Conservation (phyloP, 2,329 filamentous ascomycete genomes). For the Fusarium verrucosum region DNA sequence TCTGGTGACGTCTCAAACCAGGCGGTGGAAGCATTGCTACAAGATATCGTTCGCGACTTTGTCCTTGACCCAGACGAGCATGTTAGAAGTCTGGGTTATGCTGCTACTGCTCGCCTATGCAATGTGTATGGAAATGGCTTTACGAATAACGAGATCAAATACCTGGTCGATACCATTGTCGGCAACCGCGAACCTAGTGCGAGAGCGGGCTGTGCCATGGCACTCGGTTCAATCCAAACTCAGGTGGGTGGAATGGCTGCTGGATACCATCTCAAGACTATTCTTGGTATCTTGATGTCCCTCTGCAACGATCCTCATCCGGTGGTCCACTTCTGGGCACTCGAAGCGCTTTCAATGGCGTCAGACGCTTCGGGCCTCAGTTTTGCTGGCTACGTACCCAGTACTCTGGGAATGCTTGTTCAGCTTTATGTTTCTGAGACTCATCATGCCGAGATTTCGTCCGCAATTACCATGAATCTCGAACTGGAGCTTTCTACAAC, state of each 20-base stretch:
- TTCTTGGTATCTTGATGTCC: constrained; percentile 98
- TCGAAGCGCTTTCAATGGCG: constrained; percentile 86
- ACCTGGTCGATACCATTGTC: constrained; percentile 92
- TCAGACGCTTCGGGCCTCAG: constrained; percentile 92
- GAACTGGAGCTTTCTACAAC: constrained; percentile 86
- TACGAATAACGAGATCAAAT: constrained; percentile 89
- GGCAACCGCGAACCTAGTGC: constrained; percentile 92
- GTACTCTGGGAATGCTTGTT: constrained; percentile 90
- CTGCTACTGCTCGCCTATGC: constrained; percentile 86
- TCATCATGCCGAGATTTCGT: constrained; percentile 84
- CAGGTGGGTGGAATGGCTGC: constrained; percentile 98
- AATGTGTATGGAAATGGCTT: constrained; percentile 85
- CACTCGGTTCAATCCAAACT: constrained; percentile 90
- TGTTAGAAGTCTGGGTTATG: constrained; percentile 84
- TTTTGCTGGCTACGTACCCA: constrained; percentile 89
- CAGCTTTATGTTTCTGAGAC: constrained; percentile 92
- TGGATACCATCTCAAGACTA: constrained; percentile 94
- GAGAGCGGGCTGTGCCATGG: constrained; percentile 92
- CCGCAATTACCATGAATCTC: constrained; percentile 86
- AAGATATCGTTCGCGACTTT: constrained; percentile 77
- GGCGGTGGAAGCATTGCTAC: constrained; percentile 84
- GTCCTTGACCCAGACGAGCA: constrained; percentile 86
- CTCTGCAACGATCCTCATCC: constrained; percentile 95
- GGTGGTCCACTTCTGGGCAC: constrained; percentile 93
- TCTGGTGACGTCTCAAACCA: constrained; percentile 77